Percentiles rank a stretch among this genome's conserved stretches.
Evolutionary conservation across 2,329 filamentous ascomycete species (phyloP).

Genomic region (Paradendryphiella salina): DNA sequence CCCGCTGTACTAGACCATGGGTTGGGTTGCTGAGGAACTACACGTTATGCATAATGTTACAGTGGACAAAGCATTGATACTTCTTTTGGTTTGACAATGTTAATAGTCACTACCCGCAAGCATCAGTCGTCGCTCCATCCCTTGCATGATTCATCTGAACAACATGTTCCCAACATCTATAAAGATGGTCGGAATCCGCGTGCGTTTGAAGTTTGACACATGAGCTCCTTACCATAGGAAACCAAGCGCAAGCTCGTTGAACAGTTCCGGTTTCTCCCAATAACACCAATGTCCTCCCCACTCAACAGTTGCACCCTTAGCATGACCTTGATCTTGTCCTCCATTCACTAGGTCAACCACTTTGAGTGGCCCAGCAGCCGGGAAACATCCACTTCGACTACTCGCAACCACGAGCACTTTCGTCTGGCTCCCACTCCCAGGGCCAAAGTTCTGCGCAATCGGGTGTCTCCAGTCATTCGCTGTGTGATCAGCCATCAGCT

Average conservation of each 20-base stretch:
- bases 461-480: constrained; percentile 32
- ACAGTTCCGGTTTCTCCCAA: constrained; percentile 35
- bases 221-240: constrained; percentile 9
- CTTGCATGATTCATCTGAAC: too few species aligned
- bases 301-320: constrained; percentile 23
- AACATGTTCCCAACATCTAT: not conserved
- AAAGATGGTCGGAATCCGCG: not conserved
- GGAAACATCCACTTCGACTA: constrained; percentile 36
- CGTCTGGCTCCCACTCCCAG: constrained; percentile 17
- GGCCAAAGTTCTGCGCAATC: constrained; percentile 26
- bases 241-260: constrained; percentile 24
- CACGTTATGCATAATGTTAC: too few species aligned
- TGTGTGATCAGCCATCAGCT: constrained; percentile 39
- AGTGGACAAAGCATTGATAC: too few species aligned
- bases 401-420: constrained; percentile 32
- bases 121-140: too few species aligned
- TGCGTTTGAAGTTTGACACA: too few species aligned
- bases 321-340: constrained; percentile 9
- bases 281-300: constrained; percentile 43
- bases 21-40: too few species aligned
- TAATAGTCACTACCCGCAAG: too few species aligned
- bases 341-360: constrained; percentile 29
- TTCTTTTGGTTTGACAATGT: too few species aligned
- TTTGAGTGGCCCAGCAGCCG: constrained; percentile 28
- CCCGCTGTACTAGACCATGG: too few species aligned